Evolutionary conservation across 441 rosid genomes (phyloP).

Genomic region (Arabidopsis hybrid): DNA sequence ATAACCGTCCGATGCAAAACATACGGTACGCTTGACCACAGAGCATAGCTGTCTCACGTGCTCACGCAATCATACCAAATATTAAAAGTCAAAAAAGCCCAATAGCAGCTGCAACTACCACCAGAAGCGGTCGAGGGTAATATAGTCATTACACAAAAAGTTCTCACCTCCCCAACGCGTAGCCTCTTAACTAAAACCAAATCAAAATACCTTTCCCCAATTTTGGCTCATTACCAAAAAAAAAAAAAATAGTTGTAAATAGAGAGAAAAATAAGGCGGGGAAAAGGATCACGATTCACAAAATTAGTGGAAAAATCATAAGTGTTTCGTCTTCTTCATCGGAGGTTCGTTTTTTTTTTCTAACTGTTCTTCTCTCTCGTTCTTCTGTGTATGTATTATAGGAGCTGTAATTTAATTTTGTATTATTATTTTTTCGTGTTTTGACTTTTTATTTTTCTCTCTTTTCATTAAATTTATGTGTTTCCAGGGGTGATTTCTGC

Average conservation of each 20-base stretch:
- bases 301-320: not conserved
- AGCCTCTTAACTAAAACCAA: constrained; percentile 13
- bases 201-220: constrained; percentile 34
- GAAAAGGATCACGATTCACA: constrained; percentile 39
- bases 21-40: constrained; percentile 16
- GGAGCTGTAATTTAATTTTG: not conserved
- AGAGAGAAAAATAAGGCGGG: constrained; percentile 46
- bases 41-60: constrained; percentile 19
- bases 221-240: constrained; percentile 7
- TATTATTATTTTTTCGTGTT: not conserved
- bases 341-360: constrained; percentile 37
- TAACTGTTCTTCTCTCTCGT: not conserved
- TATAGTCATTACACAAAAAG: not conserved
- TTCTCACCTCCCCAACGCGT: constrained; percentile 36
- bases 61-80: constrained; percentile 22
- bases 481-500: constrained; percentile 3
- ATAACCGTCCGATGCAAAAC: constrained; percentile 22
- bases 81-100: constrained; percentile 34
- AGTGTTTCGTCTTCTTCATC: constrained; percentile 28
- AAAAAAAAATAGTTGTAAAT: constrained; percentile 28
- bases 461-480: constrained; percentile 10
- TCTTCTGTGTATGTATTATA: not conserved
- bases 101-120: constrained; percentile 38
- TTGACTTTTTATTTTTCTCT: constrained; percentile 27
- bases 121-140: constrained; percentile 36